Evolutionary conservation across 1,284 basidiomycete genomes (phyloP), one percentile per base, ranked within the genome.

Genomic region (Vanrija pseudolonga): DNA sequence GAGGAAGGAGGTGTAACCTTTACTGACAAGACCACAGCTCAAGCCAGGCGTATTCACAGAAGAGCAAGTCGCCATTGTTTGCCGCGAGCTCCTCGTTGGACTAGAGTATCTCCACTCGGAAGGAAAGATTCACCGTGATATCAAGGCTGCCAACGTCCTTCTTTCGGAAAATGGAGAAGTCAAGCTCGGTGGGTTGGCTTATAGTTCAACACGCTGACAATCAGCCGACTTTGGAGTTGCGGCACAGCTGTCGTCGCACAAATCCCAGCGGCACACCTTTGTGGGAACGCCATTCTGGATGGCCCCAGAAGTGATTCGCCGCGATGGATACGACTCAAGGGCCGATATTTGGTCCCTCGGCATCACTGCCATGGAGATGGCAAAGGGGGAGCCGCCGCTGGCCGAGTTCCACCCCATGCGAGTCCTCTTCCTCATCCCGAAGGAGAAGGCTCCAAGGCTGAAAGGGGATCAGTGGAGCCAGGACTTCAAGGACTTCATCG

Each of bases 221-320:
- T 6, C 45, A 59, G 95, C 95, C 42, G 95, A 98, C 75, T 98
- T 98, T 77, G 95, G 94, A 22, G 94, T 98, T 40, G 95, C 94
- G 4, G 94, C 96, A 7, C 84, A 95, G 48, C 83, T 97, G 37
- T 86, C 89, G 2, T 92, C 90, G 3, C 83, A 86, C 12, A 87
- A 87, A 36, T 91, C 89, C 69, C 97, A 97, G 74, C 83, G 94
- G 8, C 92, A 92, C 54, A 98, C 94, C 0, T 85, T 97, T 63
- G 90, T 94, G 56, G 95, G 95, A 2, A 98, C 95, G 0, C 94
- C 93, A 0, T 91, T 95, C 71, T 98, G 94, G 94, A 98, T 98
- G 95, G 94, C 94, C 0, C 94, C 94, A 0, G 95, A 98, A 76
- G 92, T 98, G 8, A 98, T 99, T 67, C 85, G 90, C 26, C 96